These are phyloP conservation scores for Spathaspora hagerdaliae DNA, from an alignment of 805 yeast genomes.

Conservation along the genomic window DNA sequence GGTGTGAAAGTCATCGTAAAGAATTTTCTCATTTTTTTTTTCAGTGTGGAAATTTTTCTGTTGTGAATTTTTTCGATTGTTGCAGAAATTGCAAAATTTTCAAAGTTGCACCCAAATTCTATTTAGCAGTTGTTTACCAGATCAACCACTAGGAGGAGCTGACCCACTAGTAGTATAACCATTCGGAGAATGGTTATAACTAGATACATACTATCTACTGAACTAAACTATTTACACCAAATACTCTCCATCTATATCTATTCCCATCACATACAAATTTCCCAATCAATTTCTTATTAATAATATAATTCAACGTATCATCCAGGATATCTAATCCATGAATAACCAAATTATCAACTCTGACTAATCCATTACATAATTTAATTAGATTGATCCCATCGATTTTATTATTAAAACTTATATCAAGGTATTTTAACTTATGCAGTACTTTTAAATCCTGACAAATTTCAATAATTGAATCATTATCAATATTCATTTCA, in stretches of 20 bases:
- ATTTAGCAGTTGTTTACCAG: no score
- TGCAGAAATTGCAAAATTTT: not conserved
- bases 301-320: slow-evolving; percentile 4
- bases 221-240: slow-evolving; percentile 30
- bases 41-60: not conserved
- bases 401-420: slow-evolving; percentile 31
- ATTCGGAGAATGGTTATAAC: no score
- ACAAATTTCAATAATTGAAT: slow-evolving; percentile 25
- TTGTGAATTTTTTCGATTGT: not conserved
- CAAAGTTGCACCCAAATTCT: no score
- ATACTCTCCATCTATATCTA: slow-evolving; percentile 28
- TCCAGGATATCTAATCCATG: slow-evolving; percentile 29
- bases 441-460: slow-evolving; percentile 17
- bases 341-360: slow-evolving; percentile 19
- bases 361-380: slow-evolving; percentile 15
- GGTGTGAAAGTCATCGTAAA: no score
- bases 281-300: not conserved
- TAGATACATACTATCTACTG: not conserved
- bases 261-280: slow-evolving; percentile 17
- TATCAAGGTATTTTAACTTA: slow-evolving; percentile 25
- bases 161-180: no score
- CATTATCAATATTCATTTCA: slow-evolving; percentile 34
- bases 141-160: no score
- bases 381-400: slow-evolving; percentile 38
- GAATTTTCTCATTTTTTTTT: not conserved